Conservation (phyloP, 208 protist genomes). For the Trypanosoma platydactyli region DNA sequence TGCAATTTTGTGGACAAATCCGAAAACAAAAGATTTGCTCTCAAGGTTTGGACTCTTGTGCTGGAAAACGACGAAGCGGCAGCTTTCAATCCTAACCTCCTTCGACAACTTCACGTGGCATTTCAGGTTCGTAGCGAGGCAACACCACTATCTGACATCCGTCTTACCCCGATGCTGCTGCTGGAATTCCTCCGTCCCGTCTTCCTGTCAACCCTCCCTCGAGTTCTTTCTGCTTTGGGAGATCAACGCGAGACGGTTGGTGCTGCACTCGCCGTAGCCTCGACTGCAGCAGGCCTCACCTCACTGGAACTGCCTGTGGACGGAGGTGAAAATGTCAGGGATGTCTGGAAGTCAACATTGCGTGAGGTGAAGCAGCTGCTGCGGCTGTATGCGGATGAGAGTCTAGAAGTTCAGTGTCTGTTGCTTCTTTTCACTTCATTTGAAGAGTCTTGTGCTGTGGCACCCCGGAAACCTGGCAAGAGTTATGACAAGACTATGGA, state of each 20-base stretch:
- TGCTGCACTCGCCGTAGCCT: neutral
- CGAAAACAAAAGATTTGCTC: conserved; percentile 1
- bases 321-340: conserved; percentile 18
- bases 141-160: neutral
- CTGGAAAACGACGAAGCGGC: conserved; percentile 26
- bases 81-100: conserved; percentile 23
- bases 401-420: conserved; percentile 31
- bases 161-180: conserved; percentile 15
- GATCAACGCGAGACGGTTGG: conserved; percentile 14
- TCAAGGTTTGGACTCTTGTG: conserved; percentile 17
- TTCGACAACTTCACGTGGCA: conserved; percentile 14
- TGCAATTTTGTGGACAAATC: neutral
- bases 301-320: conserved; percentile 7
- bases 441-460: neutral
- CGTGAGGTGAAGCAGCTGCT: conserved; percentile 21
- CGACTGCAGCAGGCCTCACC: neutral
- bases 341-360: conserved; percentile 4
- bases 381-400: conserved; percentile 3
- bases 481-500: neutral
- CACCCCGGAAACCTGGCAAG: neutral
- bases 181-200: conserved; percentile 27
- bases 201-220: conserved; percentile 21
- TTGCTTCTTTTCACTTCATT: conserved; percentile 24
- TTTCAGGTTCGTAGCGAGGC: neutral
- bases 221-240: conserved; percentile 5